Percentiles rank a stretch among this genome's conserved stretches.
phyloP scores from a whole-genome alignment of 257 asterid genomes.

The Rehmannia glutinosa region DNA sequence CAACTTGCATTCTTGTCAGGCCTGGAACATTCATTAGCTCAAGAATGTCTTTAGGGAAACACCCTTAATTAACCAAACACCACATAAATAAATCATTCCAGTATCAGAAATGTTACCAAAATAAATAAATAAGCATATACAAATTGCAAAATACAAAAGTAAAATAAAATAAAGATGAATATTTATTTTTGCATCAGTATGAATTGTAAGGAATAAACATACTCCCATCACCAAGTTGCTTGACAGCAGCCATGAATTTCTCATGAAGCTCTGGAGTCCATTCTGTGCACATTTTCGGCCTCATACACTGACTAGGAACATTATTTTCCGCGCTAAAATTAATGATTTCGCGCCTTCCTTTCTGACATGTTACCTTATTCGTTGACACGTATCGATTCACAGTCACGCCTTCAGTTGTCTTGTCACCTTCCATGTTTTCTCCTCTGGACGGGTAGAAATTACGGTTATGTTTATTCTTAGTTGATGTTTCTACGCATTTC shows the following conservation, averaged over 20 bases:
- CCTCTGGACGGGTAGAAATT: neutral
- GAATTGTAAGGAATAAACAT: neutral
- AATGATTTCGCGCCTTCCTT: neutral
- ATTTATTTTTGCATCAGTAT: no score
- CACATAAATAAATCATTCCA: neutral
- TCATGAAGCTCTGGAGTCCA: slow-evolving; percentile 29
- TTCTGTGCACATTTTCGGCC: slow-evolving; percentile 21
- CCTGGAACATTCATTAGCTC: slow-evolving; percentile 35
- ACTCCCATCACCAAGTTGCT: slow-evolving; percentile 32
- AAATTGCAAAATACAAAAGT: neutral
- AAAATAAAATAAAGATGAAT: neutral
- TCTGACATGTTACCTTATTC: neutral
- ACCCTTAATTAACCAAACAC: slow-evolving; percentile 17
- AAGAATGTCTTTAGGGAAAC: slow-evolving; percentile 31
- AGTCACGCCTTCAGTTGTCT: neutral
- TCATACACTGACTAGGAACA: neutral
- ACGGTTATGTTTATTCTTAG: neutral
- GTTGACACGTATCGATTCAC: neutral
- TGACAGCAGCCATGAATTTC: slow-evolving; percentile 27
- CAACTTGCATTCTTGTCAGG: slow-evolving; percentile 35
- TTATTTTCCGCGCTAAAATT: neutral
- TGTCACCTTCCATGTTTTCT: neutral
- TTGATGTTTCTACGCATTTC: neutral
- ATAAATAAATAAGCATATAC: neutral
- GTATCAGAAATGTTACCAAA: neutral